These are phyloP conservation scores for Euphrasia confusa DNA, from an alignment of 257 asterid species.

Conservation along the genomic window DNA sequence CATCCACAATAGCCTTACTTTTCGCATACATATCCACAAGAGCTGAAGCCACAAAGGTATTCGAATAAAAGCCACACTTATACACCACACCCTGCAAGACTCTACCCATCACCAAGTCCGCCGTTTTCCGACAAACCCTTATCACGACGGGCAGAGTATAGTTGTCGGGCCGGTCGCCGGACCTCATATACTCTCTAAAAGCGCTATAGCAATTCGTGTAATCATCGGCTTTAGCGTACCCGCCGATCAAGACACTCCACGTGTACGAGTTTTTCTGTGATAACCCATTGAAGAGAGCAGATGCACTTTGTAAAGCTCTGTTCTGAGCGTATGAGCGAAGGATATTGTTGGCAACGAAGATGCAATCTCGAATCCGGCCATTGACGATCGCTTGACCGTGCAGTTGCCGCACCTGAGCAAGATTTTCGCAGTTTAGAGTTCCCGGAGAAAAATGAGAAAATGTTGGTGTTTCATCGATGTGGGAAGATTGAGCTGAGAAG, in stretches of 20 bases:
- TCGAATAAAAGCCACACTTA: constrained; percentile 37
- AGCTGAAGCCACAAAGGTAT: constrained; percentile 37
- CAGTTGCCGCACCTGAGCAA: constrained; percentile 33
- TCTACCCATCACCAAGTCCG: constrained; percentile 40
- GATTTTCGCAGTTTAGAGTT: constrained; percentile 24
- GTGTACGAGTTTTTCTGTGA: constrained; percentile 36
- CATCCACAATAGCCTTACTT: constrained; percentile 38
- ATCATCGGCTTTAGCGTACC: constrained; percentile 45
- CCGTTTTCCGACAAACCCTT: constrained; percentile 39
- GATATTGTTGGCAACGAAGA: constrained; percentile 33
- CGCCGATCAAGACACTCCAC: constrained; percentile 61
- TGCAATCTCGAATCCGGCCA: constrained; percentile 31
- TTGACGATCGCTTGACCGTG: constrained; percentile 35
- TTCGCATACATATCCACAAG: constrained; percentile 54
- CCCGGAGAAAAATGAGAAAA: constrained; percentile 18
- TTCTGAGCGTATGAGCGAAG: constrained; percentile 34
- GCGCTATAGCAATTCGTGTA: constrained; percentile 31
- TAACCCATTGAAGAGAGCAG: constrained; percentile 35
- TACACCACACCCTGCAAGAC: constrained; percentile 37
- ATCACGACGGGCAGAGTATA: constrained; percentile 50
- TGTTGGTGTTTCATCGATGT: constrained; percentile 12
- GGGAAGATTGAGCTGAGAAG: constrained; percentile 13
- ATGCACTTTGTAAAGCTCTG: constrained; percentile 33
- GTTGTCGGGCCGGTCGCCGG: constrained; percentile 37
- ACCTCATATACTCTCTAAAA: constrained; percentile 50